phyloP scores from a whole-genome alignment of 2,329 filamentous ascomycete species.

The Epichloe typhina region DNA sequence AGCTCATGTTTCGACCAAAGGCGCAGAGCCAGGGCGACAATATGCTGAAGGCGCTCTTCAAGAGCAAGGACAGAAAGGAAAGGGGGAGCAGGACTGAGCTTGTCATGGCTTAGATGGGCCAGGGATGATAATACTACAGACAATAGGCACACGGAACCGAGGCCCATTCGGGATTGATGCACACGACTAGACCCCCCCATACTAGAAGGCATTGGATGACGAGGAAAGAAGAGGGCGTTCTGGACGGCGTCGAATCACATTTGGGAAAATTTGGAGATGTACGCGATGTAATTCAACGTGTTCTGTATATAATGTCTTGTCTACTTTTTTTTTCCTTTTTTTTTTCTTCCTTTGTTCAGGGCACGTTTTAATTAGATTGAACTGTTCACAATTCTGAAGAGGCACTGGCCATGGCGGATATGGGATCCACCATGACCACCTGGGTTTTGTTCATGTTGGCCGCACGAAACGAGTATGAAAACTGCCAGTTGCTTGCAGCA shows the following conservation, averaged over 20 bases:
- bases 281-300: too few species aligned
- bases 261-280: neutral
- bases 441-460: slow-evolving; percentile 31
- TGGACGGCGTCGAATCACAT: neutral
- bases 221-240: neutral
- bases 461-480: slow-evolving; percentile 29
- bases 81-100: slow-evolving; percentile 20
- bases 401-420: neutral
- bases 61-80: slow-evolving; percentile 39
- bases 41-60: slow-evolving; percentile 47
- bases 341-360: neutral
- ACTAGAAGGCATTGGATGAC: neutral
- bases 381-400: neutral
- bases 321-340: neutral
- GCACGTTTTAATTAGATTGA: neutral
- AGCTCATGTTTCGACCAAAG: slow-evolving; percentile 32
- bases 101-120: slow-evolving; percentile 15
- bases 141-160: neutral
- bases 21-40: slow-evolving; percentile 32
- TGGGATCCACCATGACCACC: slow-evolving; percentile 27
- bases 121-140: neutral
- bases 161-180: neutral
- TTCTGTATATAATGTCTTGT: neutral
- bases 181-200: neutral
- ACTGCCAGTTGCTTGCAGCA: too few species aligned